phyloP scores from a whole-genome alignment of 2,329 filamentous ascomycete genomes.

The Talaromyces piceae region DNA sequence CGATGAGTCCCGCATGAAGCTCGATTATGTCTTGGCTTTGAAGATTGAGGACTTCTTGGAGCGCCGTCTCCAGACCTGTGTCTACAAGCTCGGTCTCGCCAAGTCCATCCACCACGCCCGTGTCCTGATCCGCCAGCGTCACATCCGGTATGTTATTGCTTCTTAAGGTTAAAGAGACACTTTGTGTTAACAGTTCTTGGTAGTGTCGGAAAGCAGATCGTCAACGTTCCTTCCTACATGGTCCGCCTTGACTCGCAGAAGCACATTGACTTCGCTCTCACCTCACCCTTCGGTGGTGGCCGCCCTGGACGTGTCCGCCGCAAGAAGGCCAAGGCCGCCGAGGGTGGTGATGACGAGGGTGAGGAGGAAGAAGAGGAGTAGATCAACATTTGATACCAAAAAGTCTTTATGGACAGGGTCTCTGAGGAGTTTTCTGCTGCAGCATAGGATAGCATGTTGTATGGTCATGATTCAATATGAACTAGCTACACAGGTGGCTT shows the following conservation, averaged over 20 bases:
- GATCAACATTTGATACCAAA: conserved; percentile 24
- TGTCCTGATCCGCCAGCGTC: conserved; percentile 98
- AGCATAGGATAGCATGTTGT: conserved; percentile 34
- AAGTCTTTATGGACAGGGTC: conserved; percentile 29
- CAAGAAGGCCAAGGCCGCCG: conserved; percentile 98
- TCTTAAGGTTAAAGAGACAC: not conserved
- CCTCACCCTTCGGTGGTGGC: conserved; percentile 95
- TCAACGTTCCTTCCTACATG: conserved; percentile 99
- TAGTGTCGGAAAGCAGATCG: conserved; percentile 99
- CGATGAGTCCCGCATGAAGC: conserved; percentile 99
- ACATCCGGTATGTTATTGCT: conserved; percentile 66
- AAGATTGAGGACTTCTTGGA: conserved; percentile 99
- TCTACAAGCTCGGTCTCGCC: conserved; percentile 99
- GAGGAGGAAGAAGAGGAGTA: conserved; percentile 83
- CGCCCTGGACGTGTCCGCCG: conserved; percentile 95
- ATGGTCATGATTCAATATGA: conserved; percentile 33
- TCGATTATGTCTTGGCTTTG: conserved; percentile 99
- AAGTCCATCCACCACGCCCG: conserved; percentile 99
- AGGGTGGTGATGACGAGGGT: conserved; percentile 50
- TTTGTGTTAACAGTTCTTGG: conserved; percentile 7
- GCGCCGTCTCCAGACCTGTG: conserved; percentile 98
- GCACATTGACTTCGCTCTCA: conserved; percentile 99
- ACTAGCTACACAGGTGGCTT: conserved; percentile 29
- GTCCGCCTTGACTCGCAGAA: conserved; percentile 99
- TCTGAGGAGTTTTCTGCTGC: conserved; percentile 32